Evolutionary conservation across 2,329 filamentous ascomycete species (phyloP).

Genomic region (Nakataea oryzae): DNA sequence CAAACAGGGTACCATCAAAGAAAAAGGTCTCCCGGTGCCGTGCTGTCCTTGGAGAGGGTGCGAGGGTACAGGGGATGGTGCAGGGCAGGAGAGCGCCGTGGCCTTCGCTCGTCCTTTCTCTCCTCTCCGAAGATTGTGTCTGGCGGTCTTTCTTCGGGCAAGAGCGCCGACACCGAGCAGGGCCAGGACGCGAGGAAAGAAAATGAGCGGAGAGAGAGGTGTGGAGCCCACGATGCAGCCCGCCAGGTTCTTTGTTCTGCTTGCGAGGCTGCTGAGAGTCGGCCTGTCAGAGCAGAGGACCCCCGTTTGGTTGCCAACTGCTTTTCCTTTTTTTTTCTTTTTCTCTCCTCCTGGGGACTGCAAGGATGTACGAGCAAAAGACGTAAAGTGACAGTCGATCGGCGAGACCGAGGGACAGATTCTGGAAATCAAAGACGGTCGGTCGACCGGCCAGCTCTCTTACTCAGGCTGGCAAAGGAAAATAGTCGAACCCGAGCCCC

Average conservation of each 20-base stretch:
- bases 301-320: neutral
- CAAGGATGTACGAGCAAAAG: neutral
- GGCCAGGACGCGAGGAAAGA: neutral
- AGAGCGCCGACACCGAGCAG: neutral
- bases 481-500: neutral
- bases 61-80: neutral
- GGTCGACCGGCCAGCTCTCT: neutral
- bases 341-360: neutral
- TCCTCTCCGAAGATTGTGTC: neutral
- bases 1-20: neutral
- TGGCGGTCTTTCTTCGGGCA: neutral
- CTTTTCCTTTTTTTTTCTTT: neutral
- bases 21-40: neutral
- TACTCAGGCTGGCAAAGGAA: neutral
- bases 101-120: neutral
- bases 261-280: neutral
- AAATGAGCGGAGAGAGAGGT: neutral
- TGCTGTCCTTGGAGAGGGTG: neutral
- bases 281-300: neutral
- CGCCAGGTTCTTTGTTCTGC: neutral
- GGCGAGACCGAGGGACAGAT: neutral
- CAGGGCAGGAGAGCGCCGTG: neutral
- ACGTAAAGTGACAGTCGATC: constrained; percentile 5
- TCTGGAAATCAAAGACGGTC: neutral
- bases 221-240: neutral